phyloP scores from a whole-genome alignment of 2,329 filamentous ascomycete species.

The Neonectria coccinea region DNA sequence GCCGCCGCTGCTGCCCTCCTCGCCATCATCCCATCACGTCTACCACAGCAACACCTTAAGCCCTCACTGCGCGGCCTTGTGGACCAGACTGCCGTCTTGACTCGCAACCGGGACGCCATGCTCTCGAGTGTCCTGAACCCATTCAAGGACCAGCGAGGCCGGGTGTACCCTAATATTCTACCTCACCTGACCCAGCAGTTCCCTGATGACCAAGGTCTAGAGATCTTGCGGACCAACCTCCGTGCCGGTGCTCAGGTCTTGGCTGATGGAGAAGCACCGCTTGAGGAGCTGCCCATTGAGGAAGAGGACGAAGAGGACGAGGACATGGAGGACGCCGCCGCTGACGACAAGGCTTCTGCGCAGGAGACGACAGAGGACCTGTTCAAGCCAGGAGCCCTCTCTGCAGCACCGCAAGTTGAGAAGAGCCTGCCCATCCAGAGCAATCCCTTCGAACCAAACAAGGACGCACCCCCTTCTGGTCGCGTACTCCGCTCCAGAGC shows the following conservation, averaged over 20 bases:
- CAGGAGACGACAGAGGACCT: slow-evolving; percentile 34
- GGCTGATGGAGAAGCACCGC: slow-evolving; percentile 35
- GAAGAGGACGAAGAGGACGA: slow-evolving; percentile 53
- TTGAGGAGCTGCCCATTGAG: slow-evolving; percentile 42
- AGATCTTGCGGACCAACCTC: slow-evolving; percentile 75
- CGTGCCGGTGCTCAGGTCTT: slow-evolving; percentile 51
- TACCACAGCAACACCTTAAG: slow-evolving; percentile 76
- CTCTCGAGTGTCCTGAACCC: slow-evolving; percentile 86
- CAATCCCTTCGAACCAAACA: slow-evolving; percentile 53
- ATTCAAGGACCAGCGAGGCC: slow-evolving; percentile 71
- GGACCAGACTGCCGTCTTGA: slow-evolving; percentile 84
- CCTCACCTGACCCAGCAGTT: slow-evolving; percentile 80
- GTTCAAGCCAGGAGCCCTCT: slow-evolving; percentile 38
- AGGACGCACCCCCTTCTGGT: slow-evolving; percentile 27
- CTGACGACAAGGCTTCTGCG: slow-evolving; percentile 50
- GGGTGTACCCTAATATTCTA: slow-evolving; percentile 78
- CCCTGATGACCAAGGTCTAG: slow-evolving; percentile 72
- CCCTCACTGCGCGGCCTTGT: slow-evolving; percentile 78
- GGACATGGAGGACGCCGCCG: slow-evolving; percentile 52
- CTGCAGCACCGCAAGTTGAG: slow-evolving; percentile 36
- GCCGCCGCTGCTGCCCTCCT: slow-evolving; percentile 72
- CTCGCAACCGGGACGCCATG: slow-evolving; percentile 77
- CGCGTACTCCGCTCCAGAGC: slow-evolving; percentile 34
- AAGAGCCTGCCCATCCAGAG: slow-evolving; percentile 46
- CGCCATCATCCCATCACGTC: slow-evolving; percentile 67